These are phyloP conservation scores for Neckera pumila DNA, from an alignment of 225 moss, liverwort and hornwort species.

Conservation along the genomic window DNA sequence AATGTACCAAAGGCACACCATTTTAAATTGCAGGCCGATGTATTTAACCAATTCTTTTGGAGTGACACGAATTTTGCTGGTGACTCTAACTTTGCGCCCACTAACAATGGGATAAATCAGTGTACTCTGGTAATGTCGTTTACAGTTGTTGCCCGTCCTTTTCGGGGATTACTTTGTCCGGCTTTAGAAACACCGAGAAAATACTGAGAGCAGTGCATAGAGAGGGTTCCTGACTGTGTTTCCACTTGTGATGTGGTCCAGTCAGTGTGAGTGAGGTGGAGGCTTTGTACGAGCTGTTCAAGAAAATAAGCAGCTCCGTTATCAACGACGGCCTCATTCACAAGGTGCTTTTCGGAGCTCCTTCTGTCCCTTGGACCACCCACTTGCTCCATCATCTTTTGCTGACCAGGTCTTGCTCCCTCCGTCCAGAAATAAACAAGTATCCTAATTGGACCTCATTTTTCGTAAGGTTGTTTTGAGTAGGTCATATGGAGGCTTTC, in stretches of 20 bases:
- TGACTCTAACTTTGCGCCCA: background rate
- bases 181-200: background rate
- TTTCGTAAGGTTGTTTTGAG: background rate
- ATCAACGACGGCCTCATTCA: slow-evolving; percentile 86
- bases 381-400: background rate
- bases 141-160: background rate
- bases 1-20: too few species aligned
- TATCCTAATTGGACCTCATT: background rate
- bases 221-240: background rate
- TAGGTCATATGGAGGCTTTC: background rate
- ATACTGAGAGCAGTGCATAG: background rate
- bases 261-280: slow-evolving; percentile 87
- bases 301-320: slow-evolving; percentile 76
- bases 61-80: background rate
- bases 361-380: background rate
- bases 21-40: background rate
- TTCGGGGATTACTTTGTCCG: background rate
- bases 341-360: slow-evolving; percentile 33
- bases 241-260: background rate
- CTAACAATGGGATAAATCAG: background rate
- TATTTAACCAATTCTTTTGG: background rate
- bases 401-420: background rate
- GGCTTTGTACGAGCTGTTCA: slow-evolving; percentile 74
- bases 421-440: background rate
- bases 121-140: background rate